Conservation (phyloP, 768 basidiomycete genomes). For the Asterophora parasitica region DNA sequence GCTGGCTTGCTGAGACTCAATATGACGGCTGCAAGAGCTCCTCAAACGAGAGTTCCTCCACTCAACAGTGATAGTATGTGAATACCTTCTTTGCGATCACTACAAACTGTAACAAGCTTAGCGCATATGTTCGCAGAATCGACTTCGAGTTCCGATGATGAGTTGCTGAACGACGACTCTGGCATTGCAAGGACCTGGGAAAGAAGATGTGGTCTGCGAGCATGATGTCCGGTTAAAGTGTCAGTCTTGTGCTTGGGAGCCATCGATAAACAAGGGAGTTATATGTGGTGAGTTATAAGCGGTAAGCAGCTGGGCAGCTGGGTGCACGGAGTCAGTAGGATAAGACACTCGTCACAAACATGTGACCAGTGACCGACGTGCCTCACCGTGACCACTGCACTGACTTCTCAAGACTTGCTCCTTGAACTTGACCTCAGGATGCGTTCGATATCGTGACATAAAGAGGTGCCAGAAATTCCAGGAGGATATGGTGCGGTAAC, state of each 20-base stretch:
- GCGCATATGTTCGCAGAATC: slow-evolving; percentile 55
- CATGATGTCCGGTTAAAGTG: neutral
- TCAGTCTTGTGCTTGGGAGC: neutral
- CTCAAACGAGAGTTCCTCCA: neutral
- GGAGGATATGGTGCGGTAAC: neutral
- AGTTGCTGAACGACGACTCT: neutral
- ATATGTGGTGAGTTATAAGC: too few species aligned
- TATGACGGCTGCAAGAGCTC: slow-evolving; percentile 43
- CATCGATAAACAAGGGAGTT: neutral
- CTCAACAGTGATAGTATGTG: neutral
- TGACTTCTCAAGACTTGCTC: too few species aligned
- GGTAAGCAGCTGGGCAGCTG: too few species aligned
- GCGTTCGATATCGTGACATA: too few species aligned
- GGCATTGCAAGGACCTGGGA: neutral
- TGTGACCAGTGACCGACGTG: too few species aligned
- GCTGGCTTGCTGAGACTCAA: slow-evolving; percentile 60
- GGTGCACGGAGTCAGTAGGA: too few species aligned
- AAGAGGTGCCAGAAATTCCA: too few species aligned
- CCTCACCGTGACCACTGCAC: too few species aligned
- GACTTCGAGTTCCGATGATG: neutral
- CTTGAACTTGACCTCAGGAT: too few species aligned
- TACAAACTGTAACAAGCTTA: slow-evolving; percentile 56
- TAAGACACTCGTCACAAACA: too few species aligned
- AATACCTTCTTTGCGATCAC: slow-evolving; percentile 65
- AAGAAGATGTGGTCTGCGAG: neutral